Conservation (phyloP, 768 basidiomycete species). For the Tricholoma furcatifolium region DNA sequence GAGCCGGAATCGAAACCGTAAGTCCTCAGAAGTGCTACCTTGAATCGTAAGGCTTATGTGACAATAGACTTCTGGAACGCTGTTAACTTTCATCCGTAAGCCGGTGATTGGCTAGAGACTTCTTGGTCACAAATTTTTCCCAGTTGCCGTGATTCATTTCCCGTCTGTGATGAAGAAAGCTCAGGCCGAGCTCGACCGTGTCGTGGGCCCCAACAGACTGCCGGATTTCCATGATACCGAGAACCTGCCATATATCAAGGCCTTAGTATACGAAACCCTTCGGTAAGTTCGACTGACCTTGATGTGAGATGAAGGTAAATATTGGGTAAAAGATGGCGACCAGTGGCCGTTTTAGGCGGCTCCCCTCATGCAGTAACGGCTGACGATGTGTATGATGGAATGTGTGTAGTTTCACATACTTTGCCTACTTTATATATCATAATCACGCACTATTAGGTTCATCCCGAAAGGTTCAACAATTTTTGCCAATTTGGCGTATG, state of each 20-base stretch:
- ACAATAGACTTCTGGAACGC: neutral
- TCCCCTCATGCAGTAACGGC: slow-evolving; percentile 13
- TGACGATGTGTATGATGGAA: slow-evolving; percentile 13
- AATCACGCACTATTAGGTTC: slow-evolving; percentile 1
- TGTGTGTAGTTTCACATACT: slow-evolving; percentile 1
- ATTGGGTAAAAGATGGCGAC: slow-evolving; percentile 14
- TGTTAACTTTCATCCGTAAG: slow-evolving; percentile 11
- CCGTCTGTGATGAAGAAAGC: slow-evolving; percentile 24
- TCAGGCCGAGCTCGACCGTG: slow-evolving; percentile 15
- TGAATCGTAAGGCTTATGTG: neutral
- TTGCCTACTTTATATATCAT: neutral
- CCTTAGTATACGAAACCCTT: slow-evolving; percentile 16
- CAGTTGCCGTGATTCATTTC: slow-evolving; percentile 16
- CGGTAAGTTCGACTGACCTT: slow-evolving; percentile 3
- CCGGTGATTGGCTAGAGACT: neutral
- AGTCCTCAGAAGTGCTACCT: neutral
- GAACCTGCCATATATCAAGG: slow-evolving; percentile 16
- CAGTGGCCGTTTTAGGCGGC: slow-evolving; percentile 12
- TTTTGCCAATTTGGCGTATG: slow-evolving; percentile 11
- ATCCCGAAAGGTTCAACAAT: slow-evolving; percentile 14
- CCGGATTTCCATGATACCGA: slow-evolving; percentile 13
- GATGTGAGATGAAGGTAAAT: neutral
- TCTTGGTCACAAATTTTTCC: neutral
- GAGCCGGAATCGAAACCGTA: slow-evolving; percentile 40
- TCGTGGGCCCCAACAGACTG: slow-evolving; percentile 10